A percentile compares a stretch with the other conserved stretches of the same genome.
Evolutionary conservation across 768 basidiomycete genomes (phyloP).

Genomic region (Leucocoprinus leucothites): DNA sequence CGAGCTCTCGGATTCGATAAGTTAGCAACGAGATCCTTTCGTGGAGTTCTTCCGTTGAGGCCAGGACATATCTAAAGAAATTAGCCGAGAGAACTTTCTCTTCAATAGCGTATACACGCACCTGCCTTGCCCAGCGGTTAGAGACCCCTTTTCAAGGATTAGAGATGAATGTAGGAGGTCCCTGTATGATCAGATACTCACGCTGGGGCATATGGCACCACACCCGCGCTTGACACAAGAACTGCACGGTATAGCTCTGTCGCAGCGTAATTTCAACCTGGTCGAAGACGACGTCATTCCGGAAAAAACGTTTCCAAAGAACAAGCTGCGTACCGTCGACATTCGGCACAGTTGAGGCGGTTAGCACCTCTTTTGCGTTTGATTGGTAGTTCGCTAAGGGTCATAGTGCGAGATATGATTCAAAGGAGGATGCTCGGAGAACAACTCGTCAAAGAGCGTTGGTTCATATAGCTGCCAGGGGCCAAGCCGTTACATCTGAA

Average conservation of each 20-base stretch:
- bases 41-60: constrained; percentile 75
- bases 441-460: too few relatives aligned
- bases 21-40: constrained; percentile 78
- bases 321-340: constrained; percentile 49
- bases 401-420: too few relatives aligned
- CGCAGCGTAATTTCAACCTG: constrained; percentile 70
- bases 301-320: constrained; percentile 9
- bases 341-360: constrained; percentile 77
- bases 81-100: background rate
- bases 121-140: constrained; percentile 72
- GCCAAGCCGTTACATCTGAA: too few relatives aligned
- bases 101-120: constrained; percentile 24
- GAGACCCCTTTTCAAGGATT: constrained; percentile 47
- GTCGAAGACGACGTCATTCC: background rate
- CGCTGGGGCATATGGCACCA: constrained; percentile 80
- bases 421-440: too few relatives aligned
- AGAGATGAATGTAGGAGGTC: constrained; percentile 20
- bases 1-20: constrained; percentile 70
- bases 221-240: constrained; percentile 81
- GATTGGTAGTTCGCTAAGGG: too few relatives aligned
- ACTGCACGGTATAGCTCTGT: constrained; percentile 73
- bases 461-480: too few relatives aligned
- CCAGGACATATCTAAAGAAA: constrained; percentile 61
- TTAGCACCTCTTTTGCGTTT: constrained; percentile 72
- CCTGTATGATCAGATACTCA: constrained; percentile 26